Evolutionary conservation across 1,284 basidiomycete species (phyloP), one percentile per base, ranked within the genome.

Genomic region (Marasmius tenuissimus): DNA sequence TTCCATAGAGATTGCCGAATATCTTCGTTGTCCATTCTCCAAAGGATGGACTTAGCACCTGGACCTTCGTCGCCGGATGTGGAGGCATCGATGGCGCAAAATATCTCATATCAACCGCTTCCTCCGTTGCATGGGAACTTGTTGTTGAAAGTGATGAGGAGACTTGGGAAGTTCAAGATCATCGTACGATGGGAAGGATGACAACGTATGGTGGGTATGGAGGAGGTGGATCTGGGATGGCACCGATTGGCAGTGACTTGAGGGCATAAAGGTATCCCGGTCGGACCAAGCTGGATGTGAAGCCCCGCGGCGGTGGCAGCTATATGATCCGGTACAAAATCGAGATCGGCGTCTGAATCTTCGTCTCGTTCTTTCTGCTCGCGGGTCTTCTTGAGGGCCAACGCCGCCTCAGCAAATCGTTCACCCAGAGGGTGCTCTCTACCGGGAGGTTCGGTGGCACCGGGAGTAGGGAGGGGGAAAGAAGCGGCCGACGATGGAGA

Each of bases 281-380:
- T 62, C 65, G 84, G 73, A 67, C 68, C 73, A n/a, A 81, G 72
- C 67, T 79, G 78, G 0, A 79, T 75, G 64, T 80, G 79, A 11
- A 73, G 76, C 67, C 72, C 20, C 68, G 64, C 16, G 64, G 58
- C 12, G 66, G 74, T 67, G 9, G 68, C 47, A 8, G 71, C 68
- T 12, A 70, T 72, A 61, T 80, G 78, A 9, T 81, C 81, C 11
- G 78, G 75, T 12, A 83, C 73, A 65, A 92, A 92, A 69, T 92
- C 91, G 33, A 92, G 78, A 71, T 92, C 91, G 33, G 92, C 80
- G 59, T 91, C 89, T 0, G 85, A 86, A 60, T 89, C 88, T n/a
- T 84, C 78, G 11, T 83, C 82, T 48, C 84, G 80, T 54, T 61
- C 58, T 35, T 63, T 63, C 22, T 64, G 16, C 7, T 39, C 40